A percentile compares a stretch with the other conserved stretches of the same genome.
Evolutionary conservation across 805 yeast genomes (phyloP).

Genomic region (Kuraishia hungarica): DNA sequence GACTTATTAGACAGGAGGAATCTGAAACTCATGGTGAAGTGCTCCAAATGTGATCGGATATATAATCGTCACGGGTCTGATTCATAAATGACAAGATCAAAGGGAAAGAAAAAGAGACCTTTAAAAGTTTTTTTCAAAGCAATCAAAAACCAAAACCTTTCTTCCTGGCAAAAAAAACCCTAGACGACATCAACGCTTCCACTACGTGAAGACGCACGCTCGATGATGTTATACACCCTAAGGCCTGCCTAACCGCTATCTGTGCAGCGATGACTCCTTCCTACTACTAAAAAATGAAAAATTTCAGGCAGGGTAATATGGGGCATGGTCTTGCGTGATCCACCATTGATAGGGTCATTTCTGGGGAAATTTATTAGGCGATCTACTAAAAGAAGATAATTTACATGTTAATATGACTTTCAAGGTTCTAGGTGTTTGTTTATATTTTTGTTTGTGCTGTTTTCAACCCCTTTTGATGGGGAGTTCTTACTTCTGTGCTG

Average conservation of each 20-base stretch:
- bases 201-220: neutral
- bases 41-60: conserved; percentile 46
- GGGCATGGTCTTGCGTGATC: neutral
- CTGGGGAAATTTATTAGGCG: neutral
- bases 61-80: conserved; percentile 36
- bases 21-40: conserved; percentile 14
- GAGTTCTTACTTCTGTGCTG: neutral
- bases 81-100: conserved; percentile 7
- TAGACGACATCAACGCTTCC: neutral
- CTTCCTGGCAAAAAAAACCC: neutral
- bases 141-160: neutral
- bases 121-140: no score
- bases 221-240: neutral
- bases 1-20: conserved; percentile 3
- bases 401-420: neutral
- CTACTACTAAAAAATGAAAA: neutral
- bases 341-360: neutral
- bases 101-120: neutral
- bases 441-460: neutral
- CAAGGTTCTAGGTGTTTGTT: neutral
- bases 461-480: neutral
- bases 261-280: neutral
- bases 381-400: neutral
- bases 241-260: neutral
- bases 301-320: neutral